Evolutionary conservation across 2,329 filamentous ascomycete species (phyloP).

Genomic region (Cladosporium velox): DNA sequence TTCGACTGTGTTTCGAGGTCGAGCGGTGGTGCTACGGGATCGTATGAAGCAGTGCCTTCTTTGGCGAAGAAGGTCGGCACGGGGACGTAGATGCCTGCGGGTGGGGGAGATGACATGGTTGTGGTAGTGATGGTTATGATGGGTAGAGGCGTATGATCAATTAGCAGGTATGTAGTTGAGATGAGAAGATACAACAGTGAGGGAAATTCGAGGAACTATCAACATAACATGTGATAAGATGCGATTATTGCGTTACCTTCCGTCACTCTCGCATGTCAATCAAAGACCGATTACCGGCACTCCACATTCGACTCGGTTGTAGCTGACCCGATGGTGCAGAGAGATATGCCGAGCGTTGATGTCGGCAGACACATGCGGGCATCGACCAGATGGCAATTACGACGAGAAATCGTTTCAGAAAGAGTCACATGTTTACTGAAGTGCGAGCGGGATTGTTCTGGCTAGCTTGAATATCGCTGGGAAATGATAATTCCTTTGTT

Average conservation of each 20-base stretch:
- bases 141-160: background rate
- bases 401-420: background rate
- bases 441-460: background rate
- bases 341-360: background rate
- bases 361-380: background rate
- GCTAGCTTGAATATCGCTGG: background rate
- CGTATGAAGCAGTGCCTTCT: constrained; percentile 45
- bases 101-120: constrained; percentile 45
- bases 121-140: background rate
- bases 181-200: background rate
- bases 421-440: background rate
- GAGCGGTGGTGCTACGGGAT: constrained; percentile 52
- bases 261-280: background rate
- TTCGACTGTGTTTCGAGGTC: constrained; percentile 60
- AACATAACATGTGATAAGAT: background rate
- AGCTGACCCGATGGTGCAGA: constrained; percentile 9
- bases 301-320: constrained; percentile 7
- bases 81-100: constrained; percentile 59
- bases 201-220: background rate
- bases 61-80: constrained; percentile 66
- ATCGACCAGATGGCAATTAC: background rate
- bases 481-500: background rate
- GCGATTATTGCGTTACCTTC: background rate
- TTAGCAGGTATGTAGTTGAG: background rate
- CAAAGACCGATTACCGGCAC: constrained; percentile 17